phyloP scores from a whole-genome alignment of 2,329 filamentous ascomycete species.

The Berkeleyomyces rouxiae region DNA sequence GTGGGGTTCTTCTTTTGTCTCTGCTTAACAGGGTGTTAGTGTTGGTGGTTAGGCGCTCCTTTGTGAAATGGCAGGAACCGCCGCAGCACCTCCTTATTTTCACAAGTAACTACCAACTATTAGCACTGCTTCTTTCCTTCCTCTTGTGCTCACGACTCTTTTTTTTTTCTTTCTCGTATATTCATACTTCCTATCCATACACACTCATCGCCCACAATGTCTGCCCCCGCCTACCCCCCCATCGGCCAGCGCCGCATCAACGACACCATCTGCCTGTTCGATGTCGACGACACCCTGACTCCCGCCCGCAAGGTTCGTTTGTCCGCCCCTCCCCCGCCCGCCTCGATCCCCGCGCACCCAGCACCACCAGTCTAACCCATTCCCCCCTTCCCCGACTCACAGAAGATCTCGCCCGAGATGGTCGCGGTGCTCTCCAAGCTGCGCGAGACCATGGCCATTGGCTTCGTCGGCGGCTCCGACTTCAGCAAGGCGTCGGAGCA shows the following conservation, averaged over 20 bases:
- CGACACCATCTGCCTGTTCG: conserved; percentile 89
- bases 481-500: conserved; percentile 92
- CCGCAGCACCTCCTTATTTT: conserved; percentile 8
- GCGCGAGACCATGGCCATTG: conserved; percentile 75
- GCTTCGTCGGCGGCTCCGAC: conserved; percentile 86
- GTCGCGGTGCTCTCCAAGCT: conserved; percentile 62
- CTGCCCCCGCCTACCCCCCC: conserved; percentile 42
- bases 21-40: too few species aligned
- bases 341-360: not conserved
- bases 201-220: conserved; percentile 22
- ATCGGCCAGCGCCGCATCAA: conserved; percentile 72
- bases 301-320: conserved; percentile 56
- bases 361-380: not conserved
- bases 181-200: conserved; percentile 1
- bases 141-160: not conserved
- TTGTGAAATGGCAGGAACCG: too few species aligned
- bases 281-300: conserved; percentile 87
- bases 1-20: not conserved
- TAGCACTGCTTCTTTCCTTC: not conserved
- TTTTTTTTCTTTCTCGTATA: not conserved
- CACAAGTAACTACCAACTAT: not conserved
- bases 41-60: too few species aligned
- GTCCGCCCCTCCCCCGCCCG: not conserved
- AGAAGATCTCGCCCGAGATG: conserved; percentile 66
- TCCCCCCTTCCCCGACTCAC: conserved; percentile 4